A percentile compares a stretch with the other conserved stretches of the same genome.
Evolutionary conservation across 2,329 filamentous ascomycete genomes (phyloP).

Genomic region (Pseudogymnoascus sp.): DNA sequence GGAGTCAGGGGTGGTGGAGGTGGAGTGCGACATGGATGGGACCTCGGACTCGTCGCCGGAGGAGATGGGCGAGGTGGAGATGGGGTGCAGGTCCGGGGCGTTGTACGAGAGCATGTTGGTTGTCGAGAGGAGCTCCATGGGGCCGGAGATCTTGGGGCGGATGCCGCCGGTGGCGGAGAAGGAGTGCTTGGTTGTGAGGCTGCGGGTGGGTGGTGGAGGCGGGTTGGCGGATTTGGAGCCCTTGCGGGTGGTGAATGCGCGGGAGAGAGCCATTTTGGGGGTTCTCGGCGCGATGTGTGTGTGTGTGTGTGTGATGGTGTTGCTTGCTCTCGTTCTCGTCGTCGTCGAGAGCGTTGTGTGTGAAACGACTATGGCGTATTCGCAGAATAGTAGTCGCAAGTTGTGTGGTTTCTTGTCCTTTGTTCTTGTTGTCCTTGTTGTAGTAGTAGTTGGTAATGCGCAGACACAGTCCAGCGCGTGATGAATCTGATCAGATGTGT

Average conservation of each 20-base stretch:
- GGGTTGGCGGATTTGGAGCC: slow-evolving; percentile 28
- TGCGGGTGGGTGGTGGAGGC: slow-evolving; percentile 17
- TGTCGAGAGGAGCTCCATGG: slow-evolving; percentile 80
- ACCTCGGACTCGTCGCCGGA: slow-evolving; percentile 68
- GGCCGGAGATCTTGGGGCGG: slow-evolving; percentile 69
- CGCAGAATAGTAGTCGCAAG: no score
- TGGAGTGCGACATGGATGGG: slow-evolving; percentile 34
- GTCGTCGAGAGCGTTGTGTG: no score
- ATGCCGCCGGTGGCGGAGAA: slow-evolving; percentile 19
- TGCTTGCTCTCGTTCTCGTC: no score
- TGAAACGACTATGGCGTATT: no score
- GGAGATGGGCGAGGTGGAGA: slow-evolving; percentile 38
- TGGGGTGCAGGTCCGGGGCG: slow-evolving; percentile 65
- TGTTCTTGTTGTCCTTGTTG: not conserved
- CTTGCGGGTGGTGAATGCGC: slow-evolving; percentile 64
- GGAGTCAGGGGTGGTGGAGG: slow-evolving; percentile 38
- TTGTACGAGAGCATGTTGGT: slow-evolving; percentile 96
- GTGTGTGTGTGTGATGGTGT: not conserved
- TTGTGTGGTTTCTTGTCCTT: not conserved
- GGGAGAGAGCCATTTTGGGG: slow-evolving; percentile 46
- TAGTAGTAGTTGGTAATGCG: not conserved
- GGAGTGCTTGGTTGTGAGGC: slow-evolving; percentile 23
- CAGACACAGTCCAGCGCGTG: slow-evolving; percentile 7
- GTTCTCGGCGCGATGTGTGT: not conserved
- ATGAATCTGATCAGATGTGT: slow-evolving; percentile 3